phyloP scores from a whole-genome alignment of 1,284 basidiomycete genomes.

The Ceratobasidium sp. region DNA sequence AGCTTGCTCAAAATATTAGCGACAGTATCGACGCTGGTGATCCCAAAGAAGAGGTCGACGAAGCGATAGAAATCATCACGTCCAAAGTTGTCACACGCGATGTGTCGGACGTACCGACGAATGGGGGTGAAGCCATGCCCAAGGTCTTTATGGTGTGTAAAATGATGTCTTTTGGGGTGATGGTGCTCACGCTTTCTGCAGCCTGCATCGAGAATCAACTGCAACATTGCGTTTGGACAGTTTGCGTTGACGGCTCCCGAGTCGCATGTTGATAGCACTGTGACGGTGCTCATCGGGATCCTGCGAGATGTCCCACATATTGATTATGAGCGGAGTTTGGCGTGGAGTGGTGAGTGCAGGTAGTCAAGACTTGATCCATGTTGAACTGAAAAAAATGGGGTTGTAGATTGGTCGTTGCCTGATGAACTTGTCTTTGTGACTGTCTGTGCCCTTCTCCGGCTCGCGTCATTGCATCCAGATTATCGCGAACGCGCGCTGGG shows the following conservation, averaged over 20 bases:
- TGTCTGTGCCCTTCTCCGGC: conserved; percentile 71
- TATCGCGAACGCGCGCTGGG: conserved; percentile 59
- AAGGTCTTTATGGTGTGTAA: conserved; percentile 66
- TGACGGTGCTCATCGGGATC: conserved; percentile 68
- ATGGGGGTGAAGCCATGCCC: conserved; percentile 45
- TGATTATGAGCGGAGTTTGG: conserved; percentile 77
- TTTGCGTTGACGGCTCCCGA: conserved; percentile 69
- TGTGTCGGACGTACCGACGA: conserved; percentile 44
- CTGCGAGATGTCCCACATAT: conserved; percentile 72
- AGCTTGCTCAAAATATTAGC: conserved; percentile 71
- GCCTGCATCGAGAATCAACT: conserved; percentile 71
- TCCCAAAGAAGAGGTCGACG: conserved; percentile 48
- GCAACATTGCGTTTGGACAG: conserved; percentile 79
- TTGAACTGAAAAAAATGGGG: conserved; percentile 2
- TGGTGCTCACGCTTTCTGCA: conserved; percentile 42
- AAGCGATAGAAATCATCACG: conserved; percentile 64
- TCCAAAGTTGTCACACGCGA: conserved; percentile 63
- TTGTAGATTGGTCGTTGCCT: conserved; percentile 76
- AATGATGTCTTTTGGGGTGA: conserved; percentile 1
- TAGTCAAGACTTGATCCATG: not conserved
- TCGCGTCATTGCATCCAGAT: conserved; percentile 63
- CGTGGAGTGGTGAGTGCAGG: conserved; percentile 67
- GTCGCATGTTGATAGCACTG: conserved; percentile 58
- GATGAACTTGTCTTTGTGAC: conserved; percentile 82
- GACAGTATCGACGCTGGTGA: conserved; percentile 34